Evolutionary conservation across 345 rosid species (phyloP), one percentile per base, ranked within the genome.

Genomic region (Eucalyptus cladocalyx): DNA sequence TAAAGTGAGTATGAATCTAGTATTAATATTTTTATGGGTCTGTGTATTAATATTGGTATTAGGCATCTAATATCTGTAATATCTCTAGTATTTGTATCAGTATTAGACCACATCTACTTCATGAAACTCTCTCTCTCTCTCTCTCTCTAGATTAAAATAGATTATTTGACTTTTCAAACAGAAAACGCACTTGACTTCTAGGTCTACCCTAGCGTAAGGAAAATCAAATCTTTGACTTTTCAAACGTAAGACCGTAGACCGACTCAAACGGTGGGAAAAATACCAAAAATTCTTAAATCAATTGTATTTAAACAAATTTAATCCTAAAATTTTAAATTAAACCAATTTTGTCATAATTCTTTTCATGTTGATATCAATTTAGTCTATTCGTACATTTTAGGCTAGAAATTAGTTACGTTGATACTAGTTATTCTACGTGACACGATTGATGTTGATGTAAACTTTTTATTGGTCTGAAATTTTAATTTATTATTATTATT

Each of bases 381-480:
- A 58, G 6, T 58, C 65, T 3, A 58, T 58, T 11, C 4, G 1
- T 24, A 11, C 7, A 58, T 24, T 26, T 58, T 58, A 26, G 65
- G 30, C 14, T 2, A 28, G 15, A 28, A 60, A 60, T 60, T 28
- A 9, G 16, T 28, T 4, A 60, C 8, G 17, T 60, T 30, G 4
- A 11, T 28, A 6, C 0, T 11, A 0, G 0, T 6, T 0, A 0
- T 60, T 0, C 2, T 5, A 60, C 1, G 17, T 9, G 8, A 6
- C 4, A 60, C 1, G 1, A 12, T 0, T 12, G 8, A 28, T 28
- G 2, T 26, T 60, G 4, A 28, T 0, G 7, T 60, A 6, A 4
- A 60, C 6, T 28, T 60, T 60, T 28, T 28, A 28, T 60, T 28
- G 28, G 1, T 60, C 1, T 0, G 1, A 12, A 28, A 0, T 60